phyloP scores from a whole-genome alignment of 2,329 filamentous ascomycete species.

The Atkinsonella texensis region DNA sequence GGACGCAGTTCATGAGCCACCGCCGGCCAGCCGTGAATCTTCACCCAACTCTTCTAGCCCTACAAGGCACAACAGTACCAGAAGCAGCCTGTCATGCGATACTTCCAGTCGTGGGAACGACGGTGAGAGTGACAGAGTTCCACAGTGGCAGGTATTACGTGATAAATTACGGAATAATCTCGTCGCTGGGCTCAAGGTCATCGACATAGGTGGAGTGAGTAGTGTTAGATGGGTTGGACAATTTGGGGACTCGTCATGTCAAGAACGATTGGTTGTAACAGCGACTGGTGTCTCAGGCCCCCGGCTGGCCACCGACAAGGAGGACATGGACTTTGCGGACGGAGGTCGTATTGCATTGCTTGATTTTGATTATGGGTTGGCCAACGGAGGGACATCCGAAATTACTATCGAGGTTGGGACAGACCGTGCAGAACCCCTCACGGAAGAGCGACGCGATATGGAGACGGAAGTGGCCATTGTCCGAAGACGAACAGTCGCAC shows the following conservation, averaged over 20 bases:
- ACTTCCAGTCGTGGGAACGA: slow-evolving; percentile 17
- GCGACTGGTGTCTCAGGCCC: slow-evolving; percentile 55
- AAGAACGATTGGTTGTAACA: slow-evolving; percentile 54
- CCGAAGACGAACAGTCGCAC: slow-evolving; percentile 58
- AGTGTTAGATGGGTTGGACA: slow-evolving; percentile 60
- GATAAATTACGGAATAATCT: slow-evolving; percentile 61
- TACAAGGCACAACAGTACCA: slow-evolving; percentile 19
- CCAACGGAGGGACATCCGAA: slow-evolving; percentile 43
- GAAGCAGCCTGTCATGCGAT: slow-evolving; percentile 18
- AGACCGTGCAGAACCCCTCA: slow-evolving; percentile 53
- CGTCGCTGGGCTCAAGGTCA: slow-evolving; percentile 53
- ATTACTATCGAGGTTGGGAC: slow-evolving; percentile 65
- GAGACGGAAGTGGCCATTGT: slow-evolving; percentile 71
- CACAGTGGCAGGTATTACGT: slow-evolving; percentile 57
- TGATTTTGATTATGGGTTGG: slow-evolving; percentile 56
- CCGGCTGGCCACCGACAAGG: slow-evolving; percentile 50
- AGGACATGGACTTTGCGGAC: slow-evolving; percentile 64
- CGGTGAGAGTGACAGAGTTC: slow-evolving; percentile 29
- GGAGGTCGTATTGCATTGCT: slow-evolving; percentile 61
- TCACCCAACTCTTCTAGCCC: slow-evolving; percentile 10
- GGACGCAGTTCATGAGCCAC: slow-evolving; percentile 43
- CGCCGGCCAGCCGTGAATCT: slow-evolving; percentile 11
- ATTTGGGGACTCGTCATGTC: slow-evolving; percentile 32
- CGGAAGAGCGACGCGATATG: slow-evolving; percentile 62
- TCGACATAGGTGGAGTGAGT: slow-evolving; percentile 52